phyloP scores from a whole-genome alignment of 768 basidiomycete genomes.

The Dictyophora rubrovolvata region DNA sequence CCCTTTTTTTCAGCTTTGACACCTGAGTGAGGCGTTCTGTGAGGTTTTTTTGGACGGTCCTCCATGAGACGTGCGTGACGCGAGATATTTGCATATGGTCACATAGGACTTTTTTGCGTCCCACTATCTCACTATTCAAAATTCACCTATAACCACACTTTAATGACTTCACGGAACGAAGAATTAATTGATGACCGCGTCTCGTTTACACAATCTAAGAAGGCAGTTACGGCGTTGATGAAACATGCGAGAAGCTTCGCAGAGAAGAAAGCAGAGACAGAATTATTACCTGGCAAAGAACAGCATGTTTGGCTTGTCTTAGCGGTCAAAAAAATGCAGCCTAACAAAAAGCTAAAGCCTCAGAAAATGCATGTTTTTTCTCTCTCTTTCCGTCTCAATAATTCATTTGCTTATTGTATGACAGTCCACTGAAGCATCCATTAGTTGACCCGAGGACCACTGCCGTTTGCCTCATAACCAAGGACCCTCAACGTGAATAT shows the following conservation, averaged over 20 bases:
- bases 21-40: constrained; percentile 64
- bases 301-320: constrained; percentile 86
- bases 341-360: constrained; percentile 70
- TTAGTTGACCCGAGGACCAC: constrained; percentile 75
- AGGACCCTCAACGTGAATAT: constrained; percentile 93
- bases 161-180: too few species aligned
- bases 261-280: constrained; percentile 54
- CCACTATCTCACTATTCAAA: too few species aligned
- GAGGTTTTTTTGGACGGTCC: constrained; percentile 72
- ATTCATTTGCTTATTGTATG: constrained; percentile 10
- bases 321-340: constrained; percentile 72
- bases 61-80: constrained; percentile 38
- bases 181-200: constrained; percentile 64
- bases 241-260: constrained; percentile 57
- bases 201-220: constrained; percentile 59
- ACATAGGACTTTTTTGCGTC: too few species aligned
- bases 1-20: constrained; percentile 69
- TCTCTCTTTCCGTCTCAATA: background rate
- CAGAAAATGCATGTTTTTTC: constrained; percentile 62
- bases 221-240: constrained; percentile 72
- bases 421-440: constrained; percentile 68
- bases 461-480: constrained; percentile 83
- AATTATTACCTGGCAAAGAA: constrained; percentile 70
- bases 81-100: too few species aligned
- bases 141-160: too few species aligned